Percentiles rank a stretch among this genome's conserved stretches.
Conservation (phyloP, 345 rosid genomes). For the Arabis hirsuta region DNA sequence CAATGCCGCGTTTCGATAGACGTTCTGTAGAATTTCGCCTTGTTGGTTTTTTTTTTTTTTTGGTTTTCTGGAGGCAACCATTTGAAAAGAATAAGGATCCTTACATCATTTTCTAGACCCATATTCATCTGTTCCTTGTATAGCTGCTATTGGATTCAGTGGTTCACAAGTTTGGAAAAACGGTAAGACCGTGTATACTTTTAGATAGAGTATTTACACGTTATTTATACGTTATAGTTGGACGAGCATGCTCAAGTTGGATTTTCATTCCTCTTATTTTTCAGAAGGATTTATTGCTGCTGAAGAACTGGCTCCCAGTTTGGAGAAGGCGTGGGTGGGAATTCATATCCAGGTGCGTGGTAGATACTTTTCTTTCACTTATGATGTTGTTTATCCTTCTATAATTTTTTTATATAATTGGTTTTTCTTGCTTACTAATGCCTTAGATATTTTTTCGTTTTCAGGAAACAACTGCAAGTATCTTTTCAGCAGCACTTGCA, state of each 20-base stretch:
- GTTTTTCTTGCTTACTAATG: neutral
- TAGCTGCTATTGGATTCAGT: conserved; percentile 82
- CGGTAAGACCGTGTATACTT: conserved; percentile 49
- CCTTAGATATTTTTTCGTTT: conserved; percentile 20
- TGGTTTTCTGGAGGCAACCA: conserved; percentile 6
- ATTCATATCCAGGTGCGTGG: conserved; percentile 77
- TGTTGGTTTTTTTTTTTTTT: no score
- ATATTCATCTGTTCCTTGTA: conserved; percentile 69
- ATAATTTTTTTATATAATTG: neutral
- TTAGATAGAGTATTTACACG: neutral
- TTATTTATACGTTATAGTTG: neutral
- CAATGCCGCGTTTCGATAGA: neutral
- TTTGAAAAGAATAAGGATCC: conserved; percentile 43
- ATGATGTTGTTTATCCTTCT: conserved; percentile 8
- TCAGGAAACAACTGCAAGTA: conserved; percentile 81
- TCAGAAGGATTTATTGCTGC: conserved; percentile 79
- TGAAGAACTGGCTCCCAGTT: conserved; percentile 67
- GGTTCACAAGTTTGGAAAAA: conserved; percentile 82
- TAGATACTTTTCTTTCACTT: conserved; percentile 25
- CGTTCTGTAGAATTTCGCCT: no score
- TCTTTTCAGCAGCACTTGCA: conserved; percentile 77
- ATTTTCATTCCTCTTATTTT: conserved; percentile 27
- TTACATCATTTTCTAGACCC: conserved; percentile 77
- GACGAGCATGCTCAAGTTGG: neutral
- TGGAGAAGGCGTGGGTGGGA: conserved; percentile 82